These are phyloP conservation scores for Cordyceps militaris DNA, from an alignment of 2,329 filamentous ascomycete species.

Conservation along the genomic window DNA sequence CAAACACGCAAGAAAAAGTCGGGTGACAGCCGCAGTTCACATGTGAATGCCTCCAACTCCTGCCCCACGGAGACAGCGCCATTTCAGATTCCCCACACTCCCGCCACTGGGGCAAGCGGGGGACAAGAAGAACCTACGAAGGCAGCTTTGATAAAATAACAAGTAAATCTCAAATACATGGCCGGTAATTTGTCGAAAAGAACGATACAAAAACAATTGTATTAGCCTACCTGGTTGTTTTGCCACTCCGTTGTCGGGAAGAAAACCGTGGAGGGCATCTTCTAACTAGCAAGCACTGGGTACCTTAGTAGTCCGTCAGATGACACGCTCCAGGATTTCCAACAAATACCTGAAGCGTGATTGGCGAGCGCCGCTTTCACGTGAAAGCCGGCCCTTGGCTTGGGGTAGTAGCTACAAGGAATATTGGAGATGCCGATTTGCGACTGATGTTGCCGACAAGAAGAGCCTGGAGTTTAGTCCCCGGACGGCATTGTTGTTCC, in stretches of 20 bases:
- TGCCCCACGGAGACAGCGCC: background rate
- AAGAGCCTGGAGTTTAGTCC: background rate
- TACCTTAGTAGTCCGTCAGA: constrained; percentile 5
- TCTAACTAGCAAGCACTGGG: background rate
- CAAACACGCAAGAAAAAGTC: background rate
- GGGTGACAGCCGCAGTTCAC: background rate
- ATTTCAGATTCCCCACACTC: constrained; percentile 1
- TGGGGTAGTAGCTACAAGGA: constrained; percentile 2
- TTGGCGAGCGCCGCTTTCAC: constrained; percentile 6
- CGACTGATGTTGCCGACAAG: background rate
- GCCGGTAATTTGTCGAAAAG: too few species aligned
- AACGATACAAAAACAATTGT: too few species aligned
- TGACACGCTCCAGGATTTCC: background rate
- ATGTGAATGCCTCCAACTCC: constrained; percentile 4
- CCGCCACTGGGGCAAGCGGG: background rate
- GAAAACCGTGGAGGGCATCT: too few species aligned
- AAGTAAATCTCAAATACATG: too few species aligned
- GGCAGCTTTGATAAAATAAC: too few species aligned
- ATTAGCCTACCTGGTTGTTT: too few species aligned
- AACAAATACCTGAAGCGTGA: constrained; percentile 5
- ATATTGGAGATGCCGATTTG: constrained; percentile 2
- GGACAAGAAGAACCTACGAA: too few species aligned
- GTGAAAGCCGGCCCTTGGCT: background rate
- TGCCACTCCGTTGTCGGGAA: too few species aligned
- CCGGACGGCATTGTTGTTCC: background rate